phyloP scores from a whole-genome alignment of 2,329 filamentous ascomycete genomes.

The Colletotrichum sidae region DNA sequence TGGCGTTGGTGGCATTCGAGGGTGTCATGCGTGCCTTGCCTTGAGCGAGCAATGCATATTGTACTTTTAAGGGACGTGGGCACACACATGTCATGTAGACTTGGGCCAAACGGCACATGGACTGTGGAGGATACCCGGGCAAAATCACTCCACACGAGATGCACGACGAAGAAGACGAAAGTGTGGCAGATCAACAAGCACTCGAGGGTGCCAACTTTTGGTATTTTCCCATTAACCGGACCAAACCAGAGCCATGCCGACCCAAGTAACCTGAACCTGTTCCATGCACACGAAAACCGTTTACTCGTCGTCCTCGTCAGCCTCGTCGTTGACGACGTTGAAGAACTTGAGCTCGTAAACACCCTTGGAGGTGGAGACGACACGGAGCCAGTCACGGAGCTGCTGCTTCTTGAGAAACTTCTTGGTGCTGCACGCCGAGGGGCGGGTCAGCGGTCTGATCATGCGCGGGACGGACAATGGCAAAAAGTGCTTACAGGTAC shows the following conservation, averaged over 20 bases:
- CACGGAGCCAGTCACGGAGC: slow-evolving; percentile 99
- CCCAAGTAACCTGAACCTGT: slow-evolving; percentile 36
- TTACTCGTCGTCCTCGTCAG: slow-evolving; percentile 98
- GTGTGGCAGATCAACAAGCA: slow-evolving; percentile 39
- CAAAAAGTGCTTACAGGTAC: slow-evolving; percentile 82
- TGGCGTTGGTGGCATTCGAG: slow-evolving; percentile 94
- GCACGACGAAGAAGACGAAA: neutral
- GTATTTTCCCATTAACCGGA: slow-evolving; percentile 37
- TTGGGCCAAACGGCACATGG: slow-evolving; percentile 4
- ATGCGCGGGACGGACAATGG: neutral
- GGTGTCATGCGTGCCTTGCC: slow-evolving; percentile 81
- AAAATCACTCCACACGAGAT: slow-evolving; percentile 19
- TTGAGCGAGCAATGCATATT: slow-evolving; percentile 38
- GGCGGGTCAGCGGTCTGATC: slow-evolving; percentile 11
- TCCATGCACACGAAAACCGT: slow-evolving; percentile 29
- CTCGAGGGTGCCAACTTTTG: slow-evolving; percentile 38
- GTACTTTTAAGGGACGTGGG: neutral
- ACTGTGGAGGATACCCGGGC: slow-evolving; percentile 31
- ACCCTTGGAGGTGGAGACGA: slow-evolving; percentile 97
- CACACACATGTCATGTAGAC: neutral
- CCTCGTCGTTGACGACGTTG: slow-evolving; percentile 99
- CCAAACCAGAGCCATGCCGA: slow-evolving; percentile 36
- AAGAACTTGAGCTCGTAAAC: slow-evolving; percentile 99
- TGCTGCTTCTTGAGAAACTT: slow-evolving; percentile 99
- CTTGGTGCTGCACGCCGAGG: slow-evolving; percentile 79